phyloP scores from a whole-genome alignment of 164 flowering plant species.

The Annona squamosa region DNA sequence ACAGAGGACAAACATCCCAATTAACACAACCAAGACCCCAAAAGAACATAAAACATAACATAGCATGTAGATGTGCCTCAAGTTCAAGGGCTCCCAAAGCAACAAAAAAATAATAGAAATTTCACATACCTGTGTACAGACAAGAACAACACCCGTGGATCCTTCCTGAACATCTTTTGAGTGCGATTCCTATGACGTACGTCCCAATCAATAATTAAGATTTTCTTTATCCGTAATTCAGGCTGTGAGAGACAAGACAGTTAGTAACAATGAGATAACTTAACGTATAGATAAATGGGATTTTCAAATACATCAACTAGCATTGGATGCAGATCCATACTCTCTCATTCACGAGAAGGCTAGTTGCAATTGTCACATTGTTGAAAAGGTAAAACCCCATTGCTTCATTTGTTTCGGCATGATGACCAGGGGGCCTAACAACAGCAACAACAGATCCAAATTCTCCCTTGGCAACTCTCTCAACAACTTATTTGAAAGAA shows the following conservation, averaged over 20 bases:
- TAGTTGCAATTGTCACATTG: slow-evolving; percentile 84
- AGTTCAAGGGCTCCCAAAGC: too few species aligned
- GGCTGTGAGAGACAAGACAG: slow-evolving; percentile 33
- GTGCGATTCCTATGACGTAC: slow-evolving; percentile 99
- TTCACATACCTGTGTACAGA: slow-evolving; percentile 82
- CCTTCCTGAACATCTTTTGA: slow-evolving; percentile 89
- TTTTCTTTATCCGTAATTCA: slow-evolving; percentile 67
- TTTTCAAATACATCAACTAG: neutral
- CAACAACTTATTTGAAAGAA: slow-evolving; percentile 43
- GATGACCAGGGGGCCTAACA: slow-evolving; percentile 99
- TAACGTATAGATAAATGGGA: too few species aligned
- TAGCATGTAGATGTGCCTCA: too few species aligned
- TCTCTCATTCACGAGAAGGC: slow-evolving; percentile 60
- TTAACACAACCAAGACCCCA: too few species aligned
- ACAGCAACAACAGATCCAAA: slow-evolving; percentile 79
- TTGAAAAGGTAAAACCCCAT: slow-evolving; percentile 96
- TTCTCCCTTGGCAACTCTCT: slow-evolving; percentile 83
- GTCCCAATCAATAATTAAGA: slow-evolving; percentile 98
- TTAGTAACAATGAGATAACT: neutral
- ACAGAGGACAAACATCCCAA: too few species aligned
- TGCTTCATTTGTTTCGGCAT: slow-evolving; percentile 79
- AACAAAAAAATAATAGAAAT: neutral
- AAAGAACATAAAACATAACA: too few species aligned
- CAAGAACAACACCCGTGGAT: slow-evolving; percentile 87
- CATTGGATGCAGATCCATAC: slow-evolving; percentile 31